Evolutionary conservation across 768 basidiomycete species (phyloP), one percentile per base, ranked within the genome.

Genomic region (Mrakia blollopis): DNA sequence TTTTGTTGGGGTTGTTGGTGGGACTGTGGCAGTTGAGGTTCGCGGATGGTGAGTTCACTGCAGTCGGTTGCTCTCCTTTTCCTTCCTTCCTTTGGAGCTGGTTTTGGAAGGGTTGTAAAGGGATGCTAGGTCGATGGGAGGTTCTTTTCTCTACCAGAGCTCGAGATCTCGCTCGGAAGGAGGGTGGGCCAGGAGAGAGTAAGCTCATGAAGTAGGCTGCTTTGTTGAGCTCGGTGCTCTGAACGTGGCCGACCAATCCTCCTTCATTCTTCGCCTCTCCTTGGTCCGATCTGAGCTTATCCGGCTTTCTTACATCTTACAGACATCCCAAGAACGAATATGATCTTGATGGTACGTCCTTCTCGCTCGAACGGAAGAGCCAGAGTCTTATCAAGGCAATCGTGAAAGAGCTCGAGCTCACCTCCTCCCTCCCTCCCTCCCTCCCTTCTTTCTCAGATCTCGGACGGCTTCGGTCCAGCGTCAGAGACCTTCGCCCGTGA

Each of bases 391-490:
- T 37, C n/a, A 10, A 10, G 21, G 3, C 41, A 41, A 25, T 16
- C 21, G 16, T 10, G 21, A 44, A 7, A 18, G 30, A 57, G 28
- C 54, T 72, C 35, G 35, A 50, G 67, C 67, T 57, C n/a, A 21
- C 35, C 28, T 47, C 30, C 35, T 57, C 16, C 18, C 14, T 16
- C n/a, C 32, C 28, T 72, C 13, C 69, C 32, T 71, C 11, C 28
- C 28, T 18, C 47, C 14, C 28, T n/a, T 23, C 28, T 14, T 47
- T 28, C 44, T 35, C 54, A 63, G 73, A 52, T 76, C 68, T 68
- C 62, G 25, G 75, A 76, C 57, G 75, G 75, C 3, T 76, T 76
- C 54, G 75, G 75, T n/a, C 75, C 75, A 2, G 75, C 75, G 7
- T 70, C 67, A 5, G 75, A 76, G 44, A 76, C 75, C 8, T 76